Percentiles rank a stretch among this genome's conserved stretches.
These are phyloP conservation scores for Starmerella tilneyi DNA, from an alignment of 805 yeast genomes.

Conservation along the genomic window DNA sequence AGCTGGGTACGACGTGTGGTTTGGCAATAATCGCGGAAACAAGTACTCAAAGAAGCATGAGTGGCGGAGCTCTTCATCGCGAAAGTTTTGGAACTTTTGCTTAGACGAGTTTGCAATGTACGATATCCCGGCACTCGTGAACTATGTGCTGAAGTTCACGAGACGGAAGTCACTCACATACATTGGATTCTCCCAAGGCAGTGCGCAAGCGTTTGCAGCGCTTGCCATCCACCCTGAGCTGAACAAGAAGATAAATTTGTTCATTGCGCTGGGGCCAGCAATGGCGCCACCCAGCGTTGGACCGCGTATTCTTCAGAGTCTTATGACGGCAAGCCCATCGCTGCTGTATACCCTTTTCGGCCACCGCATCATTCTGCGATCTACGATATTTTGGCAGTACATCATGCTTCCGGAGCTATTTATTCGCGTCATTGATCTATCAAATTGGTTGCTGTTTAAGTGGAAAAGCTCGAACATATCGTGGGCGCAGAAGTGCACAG, in stretches of 20 bases:
- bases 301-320: conserved; percentile 62
- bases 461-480: conserved; percentile 72
- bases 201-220: conserved; percentile 86
- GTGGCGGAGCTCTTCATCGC: conserved; percentile 35
- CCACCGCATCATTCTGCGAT: conserved; percentile 57
- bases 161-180: conserved; percentile 43
- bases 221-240: conserved; percentile 53
- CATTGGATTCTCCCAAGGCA: conserved; percentile 87
- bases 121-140: conserved; percentile 78
- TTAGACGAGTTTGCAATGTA: conserved; percentile 84
- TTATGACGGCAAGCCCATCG: conserved; percentile 67
- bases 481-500: conserved; percentile 60
- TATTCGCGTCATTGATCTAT: conserved; percentile 57
- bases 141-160: conserved; percentile 53
- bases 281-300: conserved; percentile 81
- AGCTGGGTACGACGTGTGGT: conserved; percentile 86
- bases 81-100: conserved; percentile 77
- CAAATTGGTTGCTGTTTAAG: conserved; percentile 59
- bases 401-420: conserved; percentile 69
- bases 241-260: conserved; percentile 43
- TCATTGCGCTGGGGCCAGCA: conserved; percentile 88
- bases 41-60: conserved; percentile 80
- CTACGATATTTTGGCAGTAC: conserved; percentile 68
- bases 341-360: conserved; percentile 66
- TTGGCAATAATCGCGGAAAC: conserved; percentile 74